These are phyloP conservation scores for Solanum raphanifolium DNA, from an alignment of 257 asterid species.

Conservation along the genomic window DNA sequence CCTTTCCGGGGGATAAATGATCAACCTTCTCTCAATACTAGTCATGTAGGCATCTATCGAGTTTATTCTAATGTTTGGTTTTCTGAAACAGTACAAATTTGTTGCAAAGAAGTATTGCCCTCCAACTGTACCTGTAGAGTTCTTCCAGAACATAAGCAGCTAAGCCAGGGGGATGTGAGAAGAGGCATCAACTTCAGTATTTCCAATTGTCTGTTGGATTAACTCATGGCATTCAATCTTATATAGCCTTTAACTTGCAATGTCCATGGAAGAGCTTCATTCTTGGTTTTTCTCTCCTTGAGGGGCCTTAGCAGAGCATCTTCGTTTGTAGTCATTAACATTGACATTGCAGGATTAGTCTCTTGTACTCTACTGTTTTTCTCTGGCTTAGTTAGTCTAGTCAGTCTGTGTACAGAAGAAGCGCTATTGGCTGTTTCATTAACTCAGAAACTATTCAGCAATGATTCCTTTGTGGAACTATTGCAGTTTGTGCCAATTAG, in stretches of 20 bases:
- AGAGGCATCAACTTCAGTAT: not conserved
- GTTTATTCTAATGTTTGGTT: not conserved
- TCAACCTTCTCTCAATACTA: too few species aligned
- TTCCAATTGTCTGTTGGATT: slow-evolving; percentile 10
- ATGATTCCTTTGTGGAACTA: not conserved
- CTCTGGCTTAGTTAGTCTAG: not conserved
- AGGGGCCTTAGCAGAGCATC: not conserved
- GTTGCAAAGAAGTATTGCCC: slow-evolving; percentile 97
- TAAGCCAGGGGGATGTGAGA: slow-evolving; percentile 1
- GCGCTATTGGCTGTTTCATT: not conserved
- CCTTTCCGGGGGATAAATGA: too few species aligned
- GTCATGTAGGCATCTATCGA: too few species aligned
- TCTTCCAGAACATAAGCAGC: slow-evolving; percentile 46
- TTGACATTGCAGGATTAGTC: not conserved
- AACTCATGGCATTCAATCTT: not conserved
- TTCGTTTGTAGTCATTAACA: not conserved
- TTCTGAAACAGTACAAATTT: slow-evolving; percentile 70
- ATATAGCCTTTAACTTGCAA: not conserved
- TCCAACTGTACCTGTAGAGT: slow-evolving; percentile 62
- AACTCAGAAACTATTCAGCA: not conserved
- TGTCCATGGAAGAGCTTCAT: not conserved
- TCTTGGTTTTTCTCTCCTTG: not conserved
- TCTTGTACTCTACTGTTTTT: not conserved
- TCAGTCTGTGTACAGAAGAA: slow-evolving; percentile 4
- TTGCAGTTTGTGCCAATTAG: not conserved